These are phyloP conservation scores for Aspergillus nomiae DNA, from an alignment of 2,329 filamentous ascomycete genomes.

Conservation along the genomic window DNA sequence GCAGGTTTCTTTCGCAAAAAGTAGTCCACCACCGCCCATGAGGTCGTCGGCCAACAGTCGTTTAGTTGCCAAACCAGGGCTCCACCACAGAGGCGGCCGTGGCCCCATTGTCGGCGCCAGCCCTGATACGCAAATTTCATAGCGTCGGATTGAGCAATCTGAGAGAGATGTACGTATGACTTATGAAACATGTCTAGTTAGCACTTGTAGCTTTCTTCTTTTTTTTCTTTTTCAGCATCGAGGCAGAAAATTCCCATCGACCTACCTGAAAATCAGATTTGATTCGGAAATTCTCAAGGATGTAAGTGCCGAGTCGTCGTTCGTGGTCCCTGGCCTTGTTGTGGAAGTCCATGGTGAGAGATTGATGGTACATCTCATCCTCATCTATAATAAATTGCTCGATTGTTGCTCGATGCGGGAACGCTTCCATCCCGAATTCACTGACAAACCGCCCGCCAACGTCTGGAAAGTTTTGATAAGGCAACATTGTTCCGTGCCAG, in stretches of 20 bases:
- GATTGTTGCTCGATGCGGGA: slow-evolving; percentile 80
- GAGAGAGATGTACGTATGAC: too few relatives aligned
- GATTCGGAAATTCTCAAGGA: slow-evolving; percentile 69
- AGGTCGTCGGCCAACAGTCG: slow-evolving; percentile 60
- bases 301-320: slow-evolving; percentile 78
- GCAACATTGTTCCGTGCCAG: slow-evolving; percentile 48
- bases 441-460: slow-evolving; percentile 87
- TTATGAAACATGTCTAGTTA: too few relatives aligned
- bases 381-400: slow-evolving; percentile 71
- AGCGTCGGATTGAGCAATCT: slow-evolving; percentile 59
- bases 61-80: slow-evolving; percentile 50
- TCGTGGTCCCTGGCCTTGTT: slow-evolving; percentile 92
- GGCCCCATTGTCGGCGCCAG: slow-evolving; percentile 51
- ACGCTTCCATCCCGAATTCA: slow-evolving; percentile 92
- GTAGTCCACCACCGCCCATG: slow-evolving; percentile 64
- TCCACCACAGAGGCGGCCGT: slow-evolving; percentile 44
- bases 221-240: too few relatives aligned
- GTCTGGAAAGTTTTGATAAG: slow-evolving; percentile 84
- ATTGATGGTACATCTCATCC: slow-evolving; percentile 77
- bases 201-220: too few relatives aligned
- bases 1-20: slow-evolving; percentile 61
- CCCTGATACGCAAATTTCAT: slow-evolving; percentile 62
- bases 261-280: background rate
- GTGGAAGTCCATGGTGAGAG: slow-evolving; percentile 85
- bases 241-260: too few relatives aligned